Conservation (phyloP, 2,329 filamentous ascomycete species). For the Cladophialophora chaetospira region DNA sequence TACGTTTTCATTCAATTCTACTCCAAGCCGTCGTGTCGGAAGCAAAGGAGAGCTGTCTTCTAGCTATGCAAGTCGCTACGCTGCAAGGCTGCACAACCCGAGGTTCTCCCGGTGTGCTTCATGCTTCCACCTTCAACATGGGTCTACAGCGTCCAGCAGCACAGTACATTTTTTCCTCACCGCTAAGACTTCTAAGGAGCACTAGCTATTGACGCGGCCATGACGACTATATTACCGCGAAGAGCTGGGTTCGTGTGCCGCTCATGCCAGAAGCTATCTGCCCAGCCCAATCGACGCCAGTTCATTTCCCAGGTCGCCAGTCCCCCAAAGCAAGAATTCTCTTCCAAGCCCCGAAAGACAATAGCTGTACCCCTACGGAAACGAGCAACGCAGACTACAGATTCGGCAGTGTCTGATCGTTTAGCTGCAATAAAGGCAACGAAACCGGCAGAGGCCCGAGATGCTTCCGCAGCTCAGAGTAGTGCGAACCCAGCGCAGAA, state of each 20-base stretch:
- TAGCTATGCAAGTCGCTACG: no score
- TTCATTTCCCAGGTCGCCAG: constrained; percentile 12
- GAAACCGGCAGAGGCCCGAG: not conserved
- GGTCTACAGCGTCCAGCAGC: no score
- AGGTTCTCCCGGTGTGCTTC: not conserved
- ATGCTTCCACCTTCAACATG: not conserved
- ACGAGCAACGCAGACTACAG: not conserved
- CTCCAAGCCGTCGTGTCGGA: no score
- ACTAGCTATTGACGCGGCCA: not conserved
- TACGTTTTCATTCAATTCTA: no score
- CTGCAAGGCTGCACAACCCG: no score
- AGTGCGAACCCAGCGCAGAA: constrained; percentile 9
- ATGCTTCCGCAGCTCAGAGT: not conserved
- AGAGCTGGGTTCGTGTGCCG: constrained; percentile 25
- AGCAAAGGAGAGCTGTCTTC: no score
- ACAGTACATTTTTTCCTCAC: no score
- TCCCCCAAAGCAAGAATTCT: constrained; percentile 6
- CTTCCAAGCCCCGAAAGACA: not conserved
- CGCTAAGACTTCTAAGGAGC: not conserved
- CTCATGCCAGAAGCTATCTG: constrained; percentile 22
- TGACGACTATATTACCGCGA: constrained; percentile 24
- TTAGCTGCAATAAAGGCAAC: not conserved
- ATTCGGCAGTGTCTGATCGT: not conserved
- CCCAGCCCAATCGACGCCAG: constrained; percentile 14
- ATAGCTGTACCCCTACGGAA: not conserved